A percentile compares a stretch with the other conserved stretches of the same genome.
These are phyloP conservation scores for Cryphonectria carpinicola DNA, from an alignment of 2,329 filamentous ascomycete genomes.

Conservation along the genomic window DNA sequence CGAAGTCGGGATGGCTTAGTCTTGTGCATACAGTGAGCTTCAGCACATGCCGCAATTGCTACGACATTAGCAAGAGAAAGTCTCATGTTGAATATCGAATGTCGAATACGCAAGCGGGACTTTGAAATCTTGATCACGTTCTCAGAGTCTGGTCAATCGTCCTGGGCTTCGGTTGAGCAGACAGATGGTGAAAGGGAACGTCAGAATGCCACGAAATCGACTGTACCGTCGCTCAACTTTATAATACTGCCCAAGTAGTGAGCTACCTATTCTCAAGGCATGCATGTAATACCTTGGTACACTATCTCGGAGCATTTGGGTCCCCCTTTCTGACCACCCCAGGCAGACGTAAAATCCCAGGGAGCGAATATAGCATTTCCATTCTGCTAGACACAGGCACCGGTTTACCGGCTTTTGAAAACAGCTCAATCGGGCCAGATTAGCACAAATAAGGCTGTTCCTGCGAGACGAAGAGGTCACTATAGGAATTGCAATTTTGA, in stretches of 20 bases:
- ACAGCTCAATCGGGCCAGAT: conserved; percentile 1
- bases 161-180: background rate
- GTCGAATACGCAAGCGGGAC: no score
- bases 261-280: background rate
- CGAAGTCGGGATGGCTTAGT: background rate
- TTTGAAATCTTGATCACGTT: background rate
- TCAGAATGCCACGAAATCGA: background rate
- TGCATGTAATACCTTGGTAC: background rate
- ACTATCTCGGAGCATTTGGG: background rate
- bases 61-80: conserved; percentile 3
- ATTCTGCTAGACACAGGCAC: background rate
- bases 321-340: background rate
- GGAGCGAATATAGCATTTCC: background rate
- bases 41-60: conserved; percentile 7
- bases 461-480: background rate
- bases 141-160: background rate
- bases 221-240: background rate
- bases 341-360: background rate
- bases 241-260: background rate
- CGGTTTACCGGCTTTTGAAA: background rate
- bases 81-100: conserved; percentile 5
- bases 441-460: conserved; percentile 10
- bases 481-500: background rate
- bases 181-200: background rate
- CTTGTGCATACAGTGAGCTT: conserved; percentile 7